Conservation (phyloP, 805 yeast genomes). For the Kluyveromyces aestuarii region DNA sequence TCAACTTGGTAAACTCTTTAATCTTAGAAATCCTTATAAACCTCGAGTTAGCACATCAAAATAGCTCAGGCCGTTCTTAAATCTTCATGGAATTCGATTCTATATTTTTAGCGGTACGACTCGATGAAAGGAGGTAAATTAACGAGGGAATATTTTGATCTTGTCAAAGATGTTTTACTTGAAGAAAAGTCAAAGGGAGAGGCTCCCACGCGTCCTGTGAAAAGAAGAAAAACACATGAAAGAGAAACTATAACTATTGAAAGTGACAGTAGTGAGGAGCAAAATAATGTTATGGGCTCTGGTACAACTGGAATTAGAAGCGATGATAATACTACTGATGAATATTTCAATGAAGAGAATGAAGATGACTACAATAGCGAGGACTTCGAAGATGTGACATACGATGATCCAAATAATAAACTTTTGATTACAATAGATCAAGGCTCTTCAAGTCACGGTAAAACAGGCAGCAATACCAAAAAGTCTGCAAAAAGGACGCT, state of each 20-base stretch:
- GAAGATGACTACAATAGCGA: constrained; percentile 22
- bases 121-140: constrained; percentile 17
- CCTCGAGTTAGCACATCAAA: no score
- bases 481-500: constrained; percentile 16
- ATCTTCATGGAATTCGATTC: no score
- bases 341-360: constrained; percentile 8
- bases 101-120: neutral
- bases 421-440: constrained; percentile 21
- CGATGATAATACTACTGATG: constrained; percentile 12
- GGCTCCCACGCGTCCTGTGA: constrained; percentile 7
- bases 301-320: neutral
- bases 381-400: constrained; percentile 16
- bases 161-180: constrained; percentile 21
- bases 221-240: constrained; percentile 8
- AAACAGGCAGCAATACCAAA: constrained; percentile 14
- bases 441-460: constrained; percentile 11
- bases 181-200: constrained; percentile 13
- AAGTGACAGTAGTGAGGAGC: neutral
- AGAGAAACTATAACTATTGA: neutral
- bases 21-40: neutral
- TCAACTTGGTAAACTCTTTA: neutral
- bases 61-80: no score
- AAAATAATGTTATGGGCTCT: neutral
- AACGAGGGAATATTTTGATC: constrained; percentile 25
- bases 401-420: constrained; percentile 15